Evolutionary conservation across 257 asterid species (phyloP), one percentile per base, ranked within the genome.

Genomic region (Handroanthus guayacan): DNA sequence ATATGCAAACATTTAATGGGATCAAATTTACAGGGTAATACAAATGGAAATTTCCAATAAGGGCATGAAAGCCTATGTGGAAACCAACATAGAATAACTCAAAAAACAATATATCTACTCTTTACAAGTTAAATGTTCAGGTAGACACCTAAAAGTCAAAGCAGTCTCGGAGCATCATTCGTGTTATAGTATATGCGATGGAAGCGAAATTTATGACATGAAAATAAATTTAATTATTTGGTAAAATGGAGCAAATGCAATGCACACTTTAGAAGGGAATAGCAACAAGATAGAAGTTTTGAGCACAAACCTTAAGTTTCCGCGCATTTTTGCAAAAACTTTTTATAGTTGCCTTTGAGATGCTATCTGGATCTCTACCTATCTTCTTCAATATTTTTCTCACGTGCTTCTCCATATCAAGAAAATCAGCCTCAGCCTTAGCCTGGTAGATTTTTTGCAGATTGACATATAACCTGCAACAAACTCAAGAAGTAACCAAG

Each of bases 341-440:
- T 87, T 90, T 95, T 68, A 93, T 86, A 80, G 83, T 82, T 65
- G 90, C 83, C 87, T 87, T 95, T 25, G 97, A 81, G 81, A 95
- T 86, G 82, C 95, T 93, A 82, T 83, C 85, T 51, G 94, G 94
- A 85, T 93, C 98, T 83, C 96, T 86, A 78, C 99, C 96, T 63
- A 93, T 85, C 89, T 86, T 86, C 85, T 91, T 87, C 20, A 95
- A 77, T 68, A 91, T 79, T 76, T 90, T 74, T 84, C 83, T 86
- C 71, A 83, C 89, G 4, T 80, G 71, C 80, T 86, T 86, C 78
- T 91, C 98, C 92, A 95, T 86, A 72, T 81, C 87, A 72, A 79
- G 90, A 86, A 83, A 87, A 90, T 95, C 99, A 50, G 90, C 87
- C 92, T 93, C 99, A 2, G 98, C 99, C 87, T 95, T 95, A 75